Evolutionary conservation across 2,329 filamentous ascomycete genomes (phyloP).

Genomic region (Coniella lustricola): DNA sequence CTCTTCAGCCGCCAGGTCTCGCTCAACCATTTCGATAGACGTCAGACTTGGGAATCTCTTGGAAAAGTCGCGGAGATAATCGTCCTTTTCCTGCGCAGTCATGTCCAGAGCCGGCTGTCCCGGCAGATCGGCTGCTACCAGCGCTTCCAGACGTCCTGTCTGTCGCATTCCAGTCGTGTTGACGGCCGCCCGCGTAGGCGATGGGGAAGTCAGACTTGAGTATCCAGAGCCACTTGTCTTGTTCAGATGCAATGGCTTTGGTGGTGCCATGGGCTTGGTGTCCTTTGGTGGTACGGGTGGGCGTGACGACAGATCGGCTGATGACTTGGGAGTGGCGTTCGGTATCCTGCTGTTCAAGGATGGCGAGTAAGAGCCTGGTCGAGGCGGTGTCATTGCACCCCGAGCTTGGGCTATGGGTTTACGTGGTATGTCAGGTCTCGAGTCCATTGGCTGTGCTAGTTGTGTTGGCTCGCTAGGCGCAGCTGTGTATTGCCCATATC

Average conservation of each 20-base stretch:
- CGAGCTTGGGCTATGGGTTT: slow-evolving; percentile 39
- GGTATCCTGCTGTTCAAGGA: slow-evolving; percentile 16
- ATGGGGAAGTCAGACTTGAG: slow-evolving; percentile 26
- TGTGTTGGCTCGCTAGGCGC: slow-evolving; percentile 27
- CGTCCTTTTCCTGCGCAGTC: slow-evolving; percentile 52
- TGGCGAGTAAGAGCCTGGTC: slow-evolving; percentile 16
- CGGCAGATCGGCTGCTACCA: slow-evolving; percentile 39
- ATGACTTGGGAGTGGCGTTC: slow-evolving; percentile 8
- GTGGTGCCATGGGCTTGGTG: slow-evolving; percentile 48
- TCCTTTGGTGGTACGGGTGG: slow-evolving; percentile 24
- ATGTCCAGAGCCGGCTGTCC: slow-evolving; percentile 47
- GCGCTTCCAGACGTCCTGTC: slow-evolving; percentile 26
- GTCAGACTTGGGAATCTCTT: slow-evolving; percentile 81
- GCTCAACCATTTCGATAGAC: slow-evolving; percentile 83
- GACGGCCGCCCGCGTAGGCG: slow-evolving; percentile 37
- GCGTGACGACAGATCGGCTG: slow-evolving; percentile 11
- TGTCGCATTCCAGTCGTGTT: slow-evolving; percentile 22
- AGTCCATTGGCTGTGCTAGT: slow-evolving; percentile 29
- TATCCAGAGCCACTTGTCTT: slow-evolving; percentile 27
- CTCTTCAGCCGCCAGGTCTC: slow-evolving; percentile 42
- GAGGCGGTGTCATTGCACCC: slow-evolving; percentile 21
- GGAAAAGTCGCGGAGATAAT: slow-evolving; percentile 65
- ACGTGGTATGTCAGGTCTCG: slow-evolving; percentile 38
- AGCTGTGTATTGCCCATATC: slow-evolving; percentile 80
- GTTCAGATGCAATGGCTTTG: slow-evolving; percentile 56